Evolutionary conservation across 768 basidiomycete species (phyloP), one percentile per base, ranked within the genome.

Genomic region (Boletus subcaerulescens): DNA sequence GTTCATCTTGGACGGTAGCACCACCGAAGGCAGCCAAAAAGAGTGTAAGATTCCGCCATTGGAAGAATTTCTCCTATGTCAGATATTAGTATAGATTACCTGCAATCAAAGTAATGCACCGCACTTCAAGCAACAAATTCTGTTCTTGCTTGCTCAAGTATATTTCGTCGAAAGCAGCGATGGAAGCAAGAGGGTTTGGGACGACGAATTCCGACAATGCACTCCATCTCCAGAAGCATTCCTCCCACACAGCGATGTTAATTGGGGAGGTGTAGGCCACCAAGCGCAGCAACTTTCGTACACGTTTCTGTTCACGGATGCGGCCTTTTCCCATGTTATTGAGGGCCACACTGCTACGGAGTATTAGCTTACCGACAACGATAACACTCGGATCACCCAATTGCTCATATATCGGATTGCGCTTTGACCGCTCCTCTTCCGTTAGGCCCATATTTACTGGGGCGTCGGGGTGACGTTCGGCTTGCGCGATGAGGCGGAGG

Each of bases 31-130:
- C 81, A 4, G 89, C 83, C 38, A 95, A 74, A 70, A 88, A 91
- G 22, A 92, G 72, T 0, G 89, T 86, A 13, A 92, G 73, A 65
- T 94, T 92, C 62, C 90, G 86, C 93, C 93, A 97, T 60, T 92
- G 88, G 36, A 77, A 80, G 40, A 85, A 80, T 60, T 83, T 78
- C 18, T 91, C 89, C 89, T 92, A 50, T 15, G 32, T 18, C 35
- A 33, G 38, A 46, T 26, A 50, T 65, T 26, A 60, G 56, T 47
- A 42, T 17, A 29, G 42, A 13, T 42, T 20, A 45, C 15, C 18
- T 31, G 5, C 3, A 45, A 45, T 40, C 18, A 32, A 56, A 32
- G 32, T 14, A 47, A 51, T 8, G 15, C 26, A 41, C 24, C 59
- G 32, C 55, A 78, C 78, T 64, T 80, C 78, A 8, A 65, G 59